Conservation (phyloP, 257 asterid species). For the Solanum pinnatisectum region DNA sequence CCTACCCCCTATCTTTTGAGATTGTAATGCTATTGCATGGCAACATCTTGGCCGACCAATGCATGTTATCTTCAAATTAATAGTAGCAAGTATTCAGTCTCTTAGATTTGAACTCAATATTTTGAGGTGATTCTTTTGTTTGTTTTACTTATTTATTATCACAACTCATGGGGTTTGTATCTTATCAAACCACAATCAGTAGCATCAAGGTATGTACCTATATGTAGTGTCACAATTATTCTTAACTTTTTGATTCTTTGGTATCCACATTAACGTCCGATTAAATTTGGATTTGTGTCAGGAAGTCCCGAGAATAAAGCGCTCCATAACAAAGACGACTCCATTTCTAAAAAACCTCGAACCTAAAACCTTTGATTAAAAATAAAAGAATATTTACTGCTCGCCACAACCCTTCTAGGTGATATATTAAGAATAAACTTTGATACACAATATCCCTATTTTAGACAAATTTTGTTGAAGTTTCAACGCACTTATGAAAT, state of each 20-base stretch:
- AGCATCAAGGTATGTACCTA: background rate
- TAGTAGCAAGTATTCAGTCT: background rate
- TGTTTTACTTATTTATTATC: background rate
- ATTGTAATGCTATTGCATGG: background rate
- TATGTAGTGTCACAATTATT: background rate
- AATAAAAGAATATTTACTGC: background rate
- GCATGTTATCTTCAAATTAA: background rate
- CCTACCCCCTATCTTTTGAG: background rate
- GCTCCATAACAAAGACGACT: too few relatives aligned
- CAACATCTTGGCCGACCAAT: background rate
- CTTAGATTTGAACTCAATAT: background rate
- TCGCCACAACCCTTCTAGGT: background rate
- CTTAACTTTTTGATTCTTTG: too few relatives aligned
- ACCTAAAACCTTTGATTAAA: too few relatives aligned
- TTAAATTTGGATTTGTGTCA: too few relatives aligned
- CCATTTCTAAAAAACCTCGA: too few relatives aligned
- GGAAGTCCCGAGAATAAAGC: fast-evolving
- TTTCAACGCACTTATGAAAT: background rate
- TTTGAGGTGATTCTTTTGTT: background rate
- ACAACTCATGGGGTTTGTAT: background rate
- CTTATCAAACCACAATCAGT: background rate
- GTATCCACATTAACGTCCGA: too few relatives aligned
- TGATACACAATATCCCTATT: background rate
- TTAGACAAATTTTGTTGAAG: background rate
- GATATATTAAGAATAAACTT: background rate